Percentiles rank a stretch among this genome's conserved stretches.
These are phyloP conservation scores for Diaporthe nobilis DNA, from an alignment of 2,329 filamentous ascomycete species.

Conservation along the genomic window DNA sequence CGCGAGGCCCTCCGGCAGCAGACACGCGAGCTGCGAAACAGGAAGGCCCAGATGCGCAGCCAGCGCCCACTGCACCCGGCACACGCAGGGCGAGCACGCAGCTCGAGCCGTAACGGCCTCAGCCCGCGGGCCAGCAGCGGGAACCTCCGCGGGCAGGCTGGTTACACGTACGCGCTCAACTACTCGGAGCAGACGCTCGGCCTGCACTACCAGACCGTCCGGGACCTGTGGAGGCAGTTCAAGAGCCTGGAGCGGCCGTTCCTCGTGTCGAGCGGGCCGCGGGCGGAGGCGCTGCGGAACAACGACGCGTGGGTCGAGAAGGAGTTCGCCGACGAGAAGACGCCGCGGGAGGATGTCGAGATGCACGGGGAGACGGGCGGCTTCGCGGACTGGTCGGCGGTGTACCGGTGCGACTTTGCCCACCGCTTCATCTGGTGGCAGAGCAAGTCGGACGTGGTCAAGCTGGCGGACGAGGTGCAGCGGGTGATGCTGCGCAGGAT, in stretches of 20 bases:
- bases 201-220: slow-evolving; percentile 44
- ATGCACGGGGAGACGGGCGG: slow-evolving; percentile 36
- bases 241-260: slow-evolving; percentile 45
- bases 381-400: slow-evolving; percentile 36
- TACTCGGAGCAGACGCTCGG: slow-evolving; percentile 44
- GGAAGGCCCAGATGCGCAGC: slow-evolving; percentile 20
- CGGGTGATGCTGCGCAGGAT: slow-evolving; percentile 43
- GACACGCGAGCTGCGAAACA: slow-evolving; percentile 40
- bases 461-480: slow-evolving; percentile 42
- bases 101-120: slow-evolving; percentile 31
- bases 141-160: slow-evolving; percentile 11
- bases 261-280: slow-evolving; percentile 32
- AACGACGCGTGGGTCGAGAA: slow-evolving; percentile 40
- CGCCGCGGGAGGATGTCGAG: slow-evolving; percentile 37
- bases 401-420: slow-evolving; percentile 43
- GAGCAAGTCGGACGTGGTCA: slow-evolving; percentile 42
- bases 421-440: slow-evolving; percentile 44
- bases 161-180: slow-evolving; percentile 29
- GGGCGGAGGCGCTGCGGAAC: slow-evolving; percentile 40
- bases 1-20: slow-evolving; percentile 44
- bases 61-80: slow-evolving; percentile 18
- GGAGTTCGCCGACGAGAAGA: slow-evolving; percentile 38
- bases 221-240: slow-evolving; percentile 44
- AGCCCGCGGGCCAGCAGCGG: slow-evolving; percentile 32
- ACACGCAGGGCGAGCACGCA: slow-evolving; percentile 14